Evolutionary conservation across 1,139 yeast genomes (phyloP).

Genomic region (Yamadazyma trypodendri): DNA sequence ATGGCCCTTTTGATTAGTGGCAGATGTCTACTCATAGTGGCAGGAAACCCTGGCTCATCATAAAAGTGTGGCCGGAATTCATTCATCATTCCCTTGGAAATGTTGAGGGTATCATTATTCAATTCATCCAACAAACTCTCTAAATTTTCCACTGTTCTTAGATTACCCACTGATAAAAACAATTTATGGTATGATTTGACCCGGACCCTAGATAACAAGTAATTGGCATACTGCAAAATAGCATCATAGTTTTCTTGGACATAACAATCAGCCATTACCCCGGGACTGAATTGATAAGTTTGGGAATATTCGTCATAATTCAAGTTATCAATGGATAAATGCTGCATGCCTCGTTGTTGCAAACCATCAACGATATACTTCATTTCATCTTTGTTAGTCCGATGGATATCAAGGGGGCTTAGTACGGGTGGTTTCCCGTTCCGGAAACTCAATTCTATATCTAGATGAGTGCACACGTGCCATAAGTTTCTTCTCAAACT

Average conservation of each 20-base stretch:
- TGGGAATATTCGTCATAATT: background rate
- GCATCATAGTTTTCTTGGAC: conserved; percentile 1
- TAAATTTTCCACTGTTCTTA: conserved; percentile 18
- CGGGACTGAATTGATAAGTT: conserved; percentile 12
- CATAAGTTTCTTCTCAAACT: conserved; percentile 44
- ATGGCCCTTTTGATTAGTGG: conserved; percentile 11
- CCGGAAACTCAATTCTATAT: conserved; percentile 54
- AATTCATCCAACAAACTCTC: conserved; percentile 20
- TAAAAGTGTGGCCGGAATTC: conserved; percentile 25
- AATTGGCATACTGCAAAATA: conserved; percentile 12
- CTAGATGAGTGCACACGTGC: conserved; percentile 54
- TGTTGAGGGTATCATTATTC: conserved; percentile 21
- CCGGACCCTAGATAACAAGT: conserved; percentile 25
- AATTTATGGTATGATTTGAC: conserved; percentile 28
- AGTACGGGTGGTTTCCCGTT: conserved; percentile 62
- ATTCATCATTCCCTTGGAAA: conserved; percentile 15
- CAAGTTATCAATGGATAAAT: background rate
- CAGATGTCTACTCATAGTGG: conserved; percentile 2
- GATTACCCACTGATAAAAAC: conserved; percentile 26
- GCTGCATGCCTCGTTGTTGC: conserved; percentile 2
- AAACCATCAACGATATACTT: conserved; percentile 6
- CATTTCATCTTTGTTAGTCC: conserved; percentile 9
- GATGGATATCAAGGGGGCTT: conserved; percentile 40
- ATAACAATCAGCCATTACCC: conserved; percentile 6
- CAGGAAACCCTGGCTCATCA: conserved; percentile 26